These are phyloP conservation scores for Hansenula lynferdii DNA, from an alignment of 1,139 yeast genomes.

Conservation along the genomic window DNA sequence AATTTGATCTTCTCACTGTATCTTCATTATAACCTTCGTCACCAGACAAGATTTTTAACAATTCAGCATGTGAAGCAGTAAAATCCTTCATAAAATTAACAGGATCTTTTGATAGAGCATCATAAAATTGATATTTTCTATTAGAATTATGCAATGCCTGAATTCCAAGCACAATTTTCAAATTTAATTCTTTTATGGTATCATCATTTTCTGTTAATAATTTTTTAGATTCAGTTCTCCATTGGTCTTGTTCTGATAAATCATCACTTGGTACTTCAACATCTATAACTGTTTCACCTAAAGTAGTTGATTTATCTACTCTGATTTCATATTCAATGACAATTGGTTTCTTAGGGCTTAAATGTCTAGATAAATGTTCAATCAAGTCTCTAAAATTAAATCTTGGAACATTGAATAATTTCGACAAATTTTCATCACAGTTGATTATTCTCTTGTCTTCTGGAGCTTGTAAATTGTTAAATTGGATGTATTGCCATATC, in stretches of 20 bases:
- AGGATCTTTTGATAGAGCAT: constrained; percentile 72
- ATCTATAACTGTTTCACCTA: constrained; percentile 80
- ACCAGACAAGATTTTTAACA: constrained; percentile 64
- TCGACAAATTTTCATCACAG: constrained; percentile 63
- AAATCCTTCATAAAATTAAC: constrained; percentile 68
- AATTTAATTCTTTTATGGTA: constrained; percentile 51
- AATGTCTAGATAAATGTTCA: constrained; percentile 58
- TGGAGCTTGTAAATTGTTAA: constrained; percentile 57
- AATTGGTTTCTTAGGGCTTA: constrained; percentile 75
- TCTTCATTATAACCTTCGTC: constrained; percentile 94
- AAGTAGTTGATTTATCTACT: constrained; percentile 70
- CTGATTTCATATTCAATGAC: constrained; percentile 67
- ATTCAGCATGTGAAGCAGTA: constrained; percentile 70
- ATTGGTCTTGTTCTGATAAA: constrained; percentile 41
- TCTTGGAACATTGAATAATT: constrained; percentile 41
- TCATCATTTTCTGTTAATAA: constrained; percentile 43
- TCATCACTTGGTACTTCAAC: constrained; percentile 53
- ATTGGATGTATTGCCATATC: constrained; percentile 84
- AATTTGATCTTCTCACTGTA: constrained; percentile 75
- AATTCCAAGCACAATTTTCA: constrained; percentile 55
- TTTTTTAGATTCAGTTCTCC: constrained; percentile 33
- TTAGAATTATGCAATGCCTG: constrained; percentile 64
- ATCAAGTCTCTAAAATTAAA: constrained; percentile 72
- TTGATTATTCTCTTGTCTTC: constrained; percentile 55
- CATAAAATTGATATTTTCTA: constrained; percentile 66